Evolutionary conservation across 2,329 filamentous ascomycete genomes (phyloP).

Genomic region (Aspergillus fructus): DNA sequence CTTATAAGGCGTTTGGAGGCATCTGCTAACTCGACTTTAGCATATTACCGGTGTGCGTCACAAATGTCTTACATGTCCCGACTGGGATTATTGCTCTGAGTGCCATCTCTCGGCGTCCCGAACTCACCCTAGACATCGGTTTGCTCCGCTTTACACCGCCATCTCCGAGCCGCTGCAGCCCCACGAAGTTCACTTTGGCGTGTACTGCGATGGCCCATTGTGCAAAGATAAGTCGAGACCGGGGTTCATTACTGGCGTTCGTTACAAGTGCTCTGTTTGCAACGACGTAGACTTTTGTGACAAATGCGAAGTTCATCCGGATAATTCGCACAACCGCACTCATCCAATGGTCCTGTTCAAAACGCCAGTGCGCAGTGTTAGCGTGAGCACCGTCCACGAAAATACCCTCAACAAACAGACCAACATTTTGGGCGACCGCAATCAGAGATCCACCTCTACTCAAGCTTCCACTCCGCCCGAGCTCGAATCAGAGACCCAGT

Average conservation of each 20-base stretch:
- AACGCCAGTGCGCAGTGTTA: conserved; percentile 84
- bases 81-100: conserved; percentile 89
- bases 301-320: conserved; percentile 84
- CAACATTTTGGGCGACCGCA: conserved; percentile 67
- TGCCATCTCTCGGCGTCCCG: conserved; percentile 68
- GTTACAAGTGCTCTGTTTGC: conserved; percentile 97
- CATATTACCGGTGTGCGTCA: conserved; percentile 85
- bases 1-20: neutral
- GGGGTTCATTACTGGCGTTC: conserved; percentile 72
- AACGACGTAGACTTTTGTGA: conserved; percentile 94
- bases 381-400: conserved; percentile 80
- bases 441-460: conserved; percentile 36
- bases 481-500: conserved; percentile 30
- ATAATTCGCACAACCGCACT: conserved; percentile 86
- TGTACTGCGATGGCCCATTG: conserved; percentile 92
- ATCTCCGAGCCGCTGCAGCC: conserved; percentile 48
- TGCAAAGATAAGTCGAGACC: conserved; percentile 58
- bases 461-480: conserved; percentile 53
- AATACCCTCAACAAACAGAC: conserved; percentile 65
- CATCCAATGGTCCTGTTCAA: conserved; percentile 97
- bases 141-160: conserved; percentile 81
- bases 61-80: conserved; percentile 95
- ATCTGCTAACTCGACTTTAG: conserved; percentile 39
- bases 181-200: conserved; percentile 69
- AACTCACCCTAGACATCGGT: conserved; percentile 80